Evolutionary conservation across 106 monocot species (phyloP), one percentile per base, ranked within the genome.

Genomic region (Iris macrosiphon): DNA sequence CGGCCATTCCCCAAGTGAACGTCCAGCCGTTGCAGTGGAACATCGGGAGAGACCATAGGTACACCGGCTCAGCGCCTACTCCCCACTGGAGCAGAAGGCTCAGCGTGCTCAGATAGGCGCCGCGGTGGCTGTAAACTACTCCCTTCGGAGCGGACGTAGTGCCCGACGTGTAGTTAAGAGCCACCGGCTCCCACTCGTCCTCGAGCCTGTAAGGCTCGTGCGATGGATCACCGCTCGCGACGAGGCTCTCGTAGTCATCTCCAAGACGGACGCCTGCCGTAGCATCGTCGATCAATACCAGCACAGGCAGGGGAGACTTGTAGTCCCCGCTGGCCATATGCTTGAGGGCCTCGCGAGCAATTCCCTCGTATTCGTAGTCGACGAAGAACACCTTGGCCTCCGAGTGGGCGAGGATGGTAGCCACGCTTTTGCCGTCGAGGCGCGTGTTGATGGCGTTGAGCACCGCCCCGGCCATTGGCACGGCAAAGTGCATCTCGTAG

Each of bases 1-100:
- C 81, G 7, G 84, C 81, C 44, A 95, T 47, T n/a, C 81, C 81
- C 94, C 88, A 95, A 0, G 94, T 76, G 73, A 89, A 79, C 28
- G 78, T 76, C 89, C 94, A 89, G 1, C 89, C 94, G 41, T 89
- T 95, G 62, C 85, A 95, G 43, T 95, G 94, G 54, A 95, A 95
- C 94, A 95, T 95, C 22, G 89, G 84, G 12, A 89, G 66, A 0
- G 94, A 65, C 94, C 89, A 89, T 4, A 89, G 53, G 39, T 89
- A 95, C 4, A 88, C 88, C 2, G 89, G 81, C 42, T 78, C 70
- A 5, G 21, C 13, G 0, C 62, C 64, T 2, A 95, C 78, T 0
- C 57, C 81, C 85, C 94, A 89, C 26, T 79, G 72, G 7, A 94
- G 73, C 25, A 85, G 72, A 1, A 75, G 60, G 41, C 62, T 69